Base-by-base conservation (phyloP, 2,329 filamentous ascomycete species). In the Didymella glomerata region DNA sequence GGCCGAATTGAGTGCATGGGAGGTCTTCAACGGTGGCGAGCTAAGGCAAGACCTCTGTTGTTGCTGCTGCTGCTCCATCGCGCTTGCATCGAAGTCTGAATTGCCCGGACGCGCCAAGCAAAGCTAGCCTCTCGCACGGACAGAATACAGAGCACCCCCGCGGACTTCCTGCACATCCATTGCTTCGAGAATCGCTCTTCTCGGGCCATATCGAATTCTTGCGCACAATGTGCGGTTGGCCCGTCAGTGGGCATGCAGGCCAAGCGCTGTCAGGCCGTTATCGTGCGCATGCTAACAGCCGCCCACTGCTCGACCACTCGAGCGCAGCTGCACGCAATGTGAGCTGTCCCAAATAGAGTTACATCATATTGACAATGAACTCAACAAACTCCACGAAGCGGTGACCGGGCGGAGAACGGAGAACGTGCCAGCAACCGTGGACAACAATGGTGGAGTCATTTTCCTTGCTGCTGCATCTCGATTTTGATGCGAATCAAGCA, bases 1-100 rank as follows among this genome's bases (percentile, higher is more conserved):
- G 57, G 44, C 46, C 55, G 64, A 48, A 64, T 62, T 46, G 63
- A 60, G 58, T 69, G 70, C 72, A 74, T 76, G 63, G 57, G 61
- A 67, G 57, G 56, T 57, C 47, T n/a, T 60, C 57, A 46, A 54
- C 22, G 40, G 41, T 44, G 57, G 48, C 54, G 44, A 48, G 44
- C 41, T 30, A 57, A 48, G 30, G 51, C 47, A 52, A 34, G 56
- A 44, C 42, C 28, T 48, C 41, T 52, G 48, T 52, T 30, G 48
- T 36, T 45, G 4, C 13, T 32, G 45, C 38, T 48, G 45, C 45
- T 51, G 38, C 47, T 44, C 24, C 32, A 34, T 28, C 53, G 48
- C 52, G 56, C 51, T 36, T 48, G 30, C 38, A n/a, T 14, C 44
- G 30, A 48, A 18, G 24, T 58, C 45, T 53, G 36, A 48, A 44